These are phyloP conservation scores for Diaporthe citriasiana DNA, from an alignment of 2,329 filamentous ascomycete genomes.

Conservation along the genomic window DNA sequence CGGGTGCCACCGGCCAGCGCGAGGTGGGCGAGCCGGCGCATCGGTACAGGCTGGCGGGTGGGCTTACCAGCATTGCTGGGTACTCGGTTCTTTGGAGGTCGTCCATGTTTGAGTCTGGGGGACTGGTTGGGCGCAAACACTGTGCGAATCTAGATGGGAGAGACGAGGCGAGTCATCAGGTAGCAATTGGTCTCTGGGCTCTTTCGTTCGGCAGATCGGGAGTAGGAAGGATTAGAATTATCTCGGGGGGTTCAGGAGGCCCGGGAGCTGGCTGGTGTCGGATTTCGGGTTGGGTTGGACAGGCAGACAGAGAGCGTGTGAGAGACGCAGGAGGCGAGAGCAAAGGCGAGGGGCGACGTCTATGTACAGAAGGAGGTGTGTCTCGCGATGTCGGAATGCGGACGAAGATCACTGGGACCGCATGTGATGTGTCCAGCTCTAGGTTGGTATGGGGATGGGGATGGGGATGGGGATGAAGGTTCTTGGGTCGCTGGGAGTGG, in stretches of 20 bases:
- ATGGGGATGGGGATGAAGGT: slow-evolving; percentile 14
- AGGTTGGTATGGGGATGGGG: slow-evolving; percentile 12
- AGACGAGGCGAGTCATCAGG: slow-evolving; percentile 37
- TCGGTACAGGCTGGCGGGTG: slow-evolving; percentile 32
- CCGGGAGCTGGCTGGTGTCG: slow-evolving; percentile 1
- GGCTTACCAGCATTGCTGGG: slow-evolving; percentile 88
- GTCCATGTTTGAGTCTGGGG: slow-evolving; percentile 67
- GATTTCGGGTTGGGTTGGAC: too few species aligned
- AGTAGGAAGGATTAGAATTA: background rate
- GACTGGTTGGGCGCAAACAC: slow-evolving; percentile 44
- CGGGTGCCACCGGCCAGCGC: slow-evolving; percentile 20
- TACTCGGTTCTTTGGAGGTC: slow-evolving; percentile 90
- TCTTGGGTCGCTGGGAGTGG: background rate
- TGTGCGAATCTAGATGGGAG: slow-evolving; percentile 18
- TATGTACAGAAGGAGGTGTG: slow-evolving; percentile 31
- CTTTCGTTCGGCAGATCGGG: slow-evolving; percentile 15
- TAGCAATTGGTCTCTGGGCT: slow-evolving; percentile 21
- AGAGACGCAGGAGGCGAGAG: background rate
- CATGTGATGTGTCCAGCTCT: slow-evolving; percentile 30
- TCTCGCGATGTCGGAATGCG: slow-evolving; percentile 31
- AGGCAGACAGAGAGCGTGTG: background rate
- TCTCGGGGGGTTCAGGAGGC: slow-evolving; percentile 1
- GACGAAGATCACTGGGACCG: slow-evolving; percentile 30
- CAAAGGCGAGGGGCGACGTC: slow-evolving; percentile 3
- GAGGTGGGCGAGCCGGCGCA: slow-evolving; percentile 17